Evolutionary conservation across 1,139 yeast species (phyloP).

Genomic region (Sugiyamaella xylanicola): DNA sequence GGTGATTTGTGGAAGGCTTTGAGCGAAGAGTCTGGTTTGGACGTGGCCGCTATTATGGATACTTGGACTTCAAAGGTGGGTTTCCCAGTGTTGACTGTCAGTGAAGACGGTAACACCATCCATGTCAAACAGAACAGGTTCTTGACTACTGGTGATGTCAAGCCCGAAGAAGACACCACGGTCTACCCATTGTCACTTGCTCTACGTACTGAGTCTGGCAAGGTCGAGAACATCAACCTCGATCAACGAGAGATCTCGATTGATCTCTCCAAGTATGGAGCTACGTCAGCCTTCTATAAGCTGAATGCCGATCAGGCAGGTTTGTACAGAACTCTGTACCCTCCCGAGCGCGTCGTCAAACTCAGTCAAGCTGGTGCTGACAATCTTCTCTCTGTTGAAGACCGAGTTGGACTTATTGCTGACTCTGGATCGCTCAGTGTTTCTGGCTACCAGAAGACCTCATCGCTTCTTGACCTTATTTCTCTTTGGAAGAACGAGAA

Average conservation of each 20-base stretch:
- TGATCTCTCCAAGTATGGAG: slow-evolving; percentile 37
- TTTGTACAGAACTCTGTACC: slow-evolving; percentile 77
- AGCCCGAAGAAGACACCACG: slow-evolving; percentile 63
- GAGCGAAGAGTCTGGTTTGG: slow-evolving; percentile 71
- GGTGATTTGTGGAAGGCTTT: slow-evolving; percentile 79
- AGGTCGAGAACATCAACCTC: slow-evolving; percentile 64
- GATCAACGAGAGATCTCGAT: slow-evolving; percentile 56
- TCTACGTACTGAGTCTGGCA: slow-evolving; percentile 65
- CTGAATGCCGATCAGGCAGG: slow-evolving; percentile 83
- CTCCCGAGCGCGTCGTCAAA: slow-evolving; percentile 71
- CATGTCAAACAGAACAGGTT: slow-evolving; percentile 71
- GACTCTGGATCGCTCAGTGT: slow-evolving; percentile 75
- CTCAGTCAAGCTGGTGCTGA: slow-evolving; percentile 69
- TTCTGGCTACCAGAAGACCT: slow-evolving; percentile 71
- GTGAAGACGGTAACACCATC: slow-evolving; percentile 49
- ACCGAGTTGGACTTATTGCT: slow-evolving; percentile 82
- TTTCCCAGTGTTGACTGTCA: slow-evolving; percentile 73
- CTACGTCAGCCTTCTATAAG: slow-evolving; percentile 60
- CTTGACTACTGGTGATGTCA: slow-evolving; percentile 76
- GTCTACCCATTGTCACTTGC: slow-evolving; percentile 85
- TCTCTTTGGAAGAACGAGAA: slow-evolving; percentile 65
- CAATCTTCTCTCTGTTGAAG: slow-evolving; percentile 74
- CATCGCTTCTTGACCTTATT: slow-evolving; percentile 64
- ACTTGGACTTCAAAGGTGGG: slow-evolving; percentile 85
- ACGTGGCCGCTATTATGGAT: slow-evolving; percentile 71